A percentile compares a stretch with the other conserved stretches of the same genome.
Evolutionary conservation across 139 green algal genomes (phyloP).

Genomic region (Eudorina sp.): DNA sequence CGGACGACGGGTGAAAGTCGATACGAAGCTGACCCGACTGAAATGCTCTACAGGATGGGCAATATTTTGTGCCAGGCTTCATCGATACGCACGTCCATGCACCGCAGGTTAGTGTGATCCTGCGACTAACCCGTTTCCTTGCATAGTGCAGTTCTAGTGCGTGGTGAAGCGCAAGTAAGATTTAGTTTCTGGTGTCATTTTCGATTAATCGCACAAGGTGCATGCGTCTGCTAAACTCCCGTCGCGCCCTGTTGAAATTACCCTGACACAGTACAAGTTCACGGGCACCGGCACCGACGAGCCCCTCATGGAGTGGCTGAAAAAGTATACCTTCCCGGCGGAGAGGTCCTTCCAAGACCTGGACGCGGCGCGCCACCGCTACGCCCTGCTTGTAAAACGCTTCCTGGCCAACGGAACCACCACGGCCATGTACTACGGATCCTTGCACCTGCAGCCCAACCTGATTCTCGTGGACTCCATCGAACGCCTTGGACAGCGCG

Average conservation of each 20-base stretch:
- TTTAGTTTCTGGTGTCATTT: too few species aligned
- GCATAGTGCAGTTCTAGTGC: too few species aligned
- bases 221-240: not conserved
- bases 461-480: conserved; percentile 66
- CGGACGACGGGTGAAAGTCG: too few species aligned
- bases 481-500: conserved; percentile 63
- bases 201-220: not conserved
- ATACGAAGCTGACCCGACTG: too few species aligned
- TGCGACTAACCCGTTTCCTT: not conserved
- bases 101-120: conserved; percentile 46
- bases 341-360: conserved; percentile 59
- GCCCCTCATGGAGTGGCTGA: conserved; percentile 68
- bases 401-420: conserved; percentile 56
- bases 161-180: too few species aligned
- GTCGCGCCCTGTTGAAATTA: not conserved
- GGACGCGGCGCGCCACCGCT: conserved; percentile 37
- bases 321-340: conserved; percentile 65
- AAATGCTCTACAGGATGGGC: conserved; percentile 43
- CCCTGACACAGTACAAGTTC: conserved; percentile 61
- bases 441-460: conserved; percentile 68
- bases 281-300: conserved; percentile 58
- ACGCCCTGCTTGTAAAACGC: conserved; percentile 57
- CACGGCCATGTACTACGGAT: conserved; percentile 66
- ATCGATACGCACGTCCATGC: conserved; percentile 70
- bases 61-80: conserved; percentile 65